These are phyloP conservation scores for Trichoderma koningii DNA, from an alignment of 2,329 filamentous ascomycete species.

Conservation along the genomic window DNA sequence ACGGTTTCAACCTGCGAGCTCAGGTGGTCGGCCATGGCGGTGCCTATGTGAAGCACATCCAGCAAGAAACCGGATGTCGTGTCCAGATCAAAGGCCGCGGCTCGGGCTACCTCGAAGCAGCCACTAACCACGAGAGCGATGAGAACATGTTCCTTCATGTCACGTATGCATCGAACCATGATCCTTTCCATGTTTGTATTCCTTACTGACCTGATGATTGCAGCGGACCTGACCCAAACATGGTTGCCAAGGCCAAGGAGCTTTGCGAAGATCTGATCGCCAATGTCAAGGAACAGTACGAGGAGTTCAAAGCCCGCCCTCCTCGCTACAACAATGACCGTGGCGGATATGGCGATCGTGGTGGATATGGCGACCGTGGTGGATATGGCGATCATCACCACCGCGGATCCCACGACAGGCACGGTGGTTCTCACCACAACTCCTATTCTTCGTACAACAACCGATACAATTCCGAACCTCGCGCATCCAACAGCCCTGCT, in stretches of 20 bases:
- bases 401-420: conserved; percentile 40
- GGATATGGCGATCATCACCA: conserved; percentile 38
- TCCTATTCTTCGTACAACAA: conserved; percentile 37
- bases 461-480: conserved; percentile 37
- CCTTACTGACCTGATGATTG: conserved; percentile 16
- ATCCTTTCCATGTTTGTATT: conserved; percentile 33
- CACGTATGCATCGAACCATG: conserved; percentile 62
- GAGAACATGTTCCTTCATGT: conserved; percentile 97
- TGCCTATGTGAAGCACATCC: conserved; percentile 96
- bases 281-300: conserved; percentile 87
- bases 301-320: conserved; percentile 83
- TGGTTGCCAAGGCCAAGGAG: conserved; percentile 84
- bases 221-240: conserved; percentile 82
- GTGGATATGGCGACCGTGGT: conserved; percentile 38
- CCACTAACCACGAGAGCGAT: conserved; percentile 87
- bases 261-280: conserved; percentile 84
- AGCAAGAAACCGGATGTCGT: conserved; percentile 89
- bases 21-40: conserved; percentile 95
- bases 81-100: conserved; percentile 98
- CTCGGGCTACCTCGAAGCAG: conserved; percentile 88
- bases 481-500: conserved; percentile 43
- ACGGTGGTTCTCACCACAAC: conserved; percentile 36
- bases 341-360: conserved; percentile 39
- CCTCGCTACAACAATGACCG: conserved; percentile 59
- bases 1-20: conserved; percentile 92